phyloP scores from a whole-genome alignment of 2,329 filamentous ascomycete species.

The Xylaria hypoxylon region DNA sequence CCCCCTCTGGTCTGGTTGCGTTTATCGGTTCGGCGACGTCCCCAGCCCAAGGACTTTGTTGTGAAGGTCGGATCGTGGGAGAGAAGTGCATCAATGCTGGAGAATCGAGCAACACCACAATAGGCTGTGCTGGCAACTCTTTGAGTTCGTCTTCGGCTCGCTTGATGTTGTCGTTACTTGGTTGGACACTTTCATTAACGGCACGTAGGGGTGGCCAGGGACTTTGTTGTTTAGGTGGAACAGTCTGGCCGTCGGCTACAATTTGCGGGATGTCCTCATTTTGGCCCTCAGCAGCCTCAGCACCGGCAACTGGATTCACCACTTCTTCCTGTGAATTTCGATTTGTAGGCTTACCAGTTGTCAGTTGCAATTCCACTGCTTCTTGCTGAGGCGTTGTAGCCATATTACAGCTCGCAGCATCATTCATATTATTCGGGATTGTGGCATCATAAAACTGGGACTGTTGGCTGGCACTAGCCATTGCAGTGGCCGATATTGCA shows the following conservation, averaged over 20 bases:
- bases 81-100: slow-evolving; percentile 26
- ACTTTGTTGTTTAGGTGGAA: slow-evolving; percentile 42
- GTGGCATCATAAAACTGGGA: background rate
- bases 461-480: slow-evolving; percentile 11
- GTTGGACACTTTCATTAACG: slow-evolving; percentile 27
- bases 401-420: background rate
- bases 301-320: background rate
- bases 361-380: background rate
- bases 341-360: background rate
- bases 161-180: background rate
- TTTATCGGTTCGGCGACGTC: slow-evolving; percentile 25
- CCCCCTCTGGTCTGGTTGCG: background rate
- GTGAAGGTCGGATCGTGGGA: slow-evolving; percentile 41
- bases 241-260: slow-evolving; percentile 1
- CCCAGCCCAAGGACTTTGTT: slow-evolving; percentile 50
- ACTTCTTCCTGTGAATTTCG: background rate
- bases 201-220: slow-evolving; percentile 41
- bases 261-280: background rate
- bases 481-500: slow-evolving; percentile 21
- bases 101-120: slow-evolving; percentile 23
- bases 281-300: slow-evolving; percentile 3
- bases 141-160: slow-evolving; percentile 6
- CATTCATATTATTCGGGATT: background rate
- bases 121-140: slow-evolving; percentile 19
- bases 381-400: background rate